These are phyloP conservation scores for Leucosporidium scottii DNA, from an alignment of 768 basidiomycete species.

Conservation along the genomic window DNA sequence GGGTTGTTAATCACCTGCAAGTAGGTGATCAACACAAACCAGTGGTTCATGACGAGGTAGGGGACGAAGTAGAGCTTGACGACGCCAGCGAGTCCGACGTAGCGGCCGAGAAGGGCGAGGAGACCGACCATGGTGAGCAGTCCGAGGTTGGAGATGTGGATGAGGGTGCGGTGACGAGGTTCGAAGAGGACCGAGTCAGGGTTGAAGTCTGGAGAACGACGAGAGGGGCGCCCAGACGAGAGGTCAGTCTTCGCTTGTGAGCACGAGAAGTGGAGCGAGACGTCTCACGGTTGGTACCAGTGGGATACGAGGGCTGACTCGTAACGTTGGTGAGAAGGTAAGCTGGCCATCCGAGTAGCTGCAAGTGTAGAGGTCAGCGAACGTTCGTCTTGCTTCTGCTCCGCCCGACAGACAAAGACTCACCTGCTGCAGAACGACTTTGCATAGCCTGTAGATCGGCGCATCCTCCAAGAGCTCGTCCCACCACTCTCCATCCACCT, in stretches of 20 bases:
- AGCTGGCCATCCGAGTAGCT: constrained; percentile 71
- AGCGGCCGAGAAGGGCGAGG: constrained; percentile 49
- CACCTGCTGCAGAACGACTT: constrained; percentile 43
- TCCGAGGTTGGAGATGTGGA: constrained; percentile 75
- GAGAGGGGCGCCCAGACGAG: neutral
- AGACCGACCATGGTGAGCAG: constrained; percentile 62
- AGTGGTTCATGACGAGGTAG: constrained; percentile 13
- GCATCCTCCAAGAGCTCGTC: constrained; percentile 85
- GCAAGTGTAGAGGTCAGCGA: neutral
- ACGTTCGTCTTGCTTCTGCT: neutral
- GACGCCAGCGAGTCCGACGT: constrained; percentile 59
- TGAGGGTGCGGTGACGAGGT: constrained; percentile 63
- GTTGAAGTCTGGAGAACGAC: constrained; percentile 52
- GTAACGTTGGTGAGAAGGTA: constrained; percentile 78
- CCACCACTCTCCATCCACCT: constrained; percentile 46
- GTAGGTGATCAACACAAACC: constrained; percentile 11
- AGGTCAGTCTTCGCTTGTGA: neutral
- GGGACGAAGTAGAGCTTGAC: constrained; percentile 60
- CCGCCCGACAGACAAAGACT: neutral
- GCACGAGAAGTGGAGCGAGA: neutral
- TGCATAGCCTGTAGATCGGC: constrained; percentile 52
- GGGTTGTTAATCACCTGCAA: too few relatives aligned
- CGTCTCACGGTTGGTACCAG: constrained; percentile 54
- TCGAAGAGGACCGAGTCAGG: constrained; percentile 71
- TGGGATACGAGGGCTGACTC: constrained; percentile 72